Evolutionary conservation across 2,329 filamentous ascomycete species (phyloP).

Genomic region (Ophiosphaerella narmari): DNA sequence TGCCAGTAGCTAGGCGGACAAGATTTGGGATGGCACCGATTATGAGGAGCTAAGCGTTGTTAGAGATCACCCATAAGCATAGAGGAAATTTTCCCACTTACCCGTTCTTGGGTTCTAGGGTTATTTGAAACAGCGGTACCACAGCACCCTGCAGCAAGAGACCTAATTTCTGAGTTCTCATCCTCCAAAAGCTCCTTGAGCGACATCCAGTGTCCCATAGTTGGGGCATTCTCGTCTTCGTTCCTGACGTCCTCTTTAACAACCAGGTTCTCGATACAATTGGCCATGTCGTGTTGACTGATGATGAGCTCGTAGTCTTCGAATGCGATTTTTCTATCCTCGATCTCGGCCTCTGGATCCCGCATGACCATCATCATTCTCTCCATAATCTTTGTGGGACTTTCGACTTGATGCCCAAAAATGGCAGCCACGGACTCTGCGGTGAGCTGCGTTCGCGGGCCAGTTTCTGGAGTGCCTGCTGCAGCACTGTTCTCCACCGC

Average conservation of each 20-base stretch:
- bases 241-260: constrained; percentile 27
- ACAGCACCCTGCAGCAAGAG: constrained; percentile 91
- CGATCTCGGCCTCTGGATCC: constrained; percentile 50
- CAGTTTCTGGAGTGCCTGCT: constrained; percentile 34
- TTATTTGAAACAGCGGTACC: constrained; percentile 98
- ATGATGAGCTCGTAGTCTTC: constrained; percentile 22
- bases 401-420: too few relatives aligned
- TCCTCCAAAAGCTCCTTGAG: constrained; percentile 72
- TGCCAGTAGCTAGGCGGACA: constrained; percentile 66
- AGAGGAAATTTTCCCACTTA: constrained; percentile 34
- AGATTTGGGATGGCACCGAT: constrained; percentile 72
- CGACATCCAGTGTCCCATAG: constrained; percentile 84
- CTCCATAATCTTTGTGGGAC: constrained; percentile 80
- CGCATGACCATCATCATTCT: constrained; percentile 76
- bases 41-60: constrained; percentile 53
- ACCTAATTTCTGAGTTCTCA: constrained; percentile 72
- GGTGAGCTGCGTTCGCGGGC: constrained; percentile 57
- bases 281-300: too few relatives aligned
- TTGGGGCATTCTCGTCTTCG: constrained; percentile 89
- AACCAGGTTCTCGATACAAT: constrained; percentile 4
- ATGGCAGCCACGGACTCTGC: constrained; percentile 69
- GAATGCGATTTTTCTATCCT: constrained; percentile 20
- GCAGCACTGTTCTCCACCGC: constrained; percentile 66
- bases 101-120: constrained; percentile 76
- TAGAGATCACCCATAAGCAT: constrained; percentile 6